Conservation (phyloP, 2,329 filamentous ascomycete genomes). For the Colletotrichum tofieldiae region DNA sequence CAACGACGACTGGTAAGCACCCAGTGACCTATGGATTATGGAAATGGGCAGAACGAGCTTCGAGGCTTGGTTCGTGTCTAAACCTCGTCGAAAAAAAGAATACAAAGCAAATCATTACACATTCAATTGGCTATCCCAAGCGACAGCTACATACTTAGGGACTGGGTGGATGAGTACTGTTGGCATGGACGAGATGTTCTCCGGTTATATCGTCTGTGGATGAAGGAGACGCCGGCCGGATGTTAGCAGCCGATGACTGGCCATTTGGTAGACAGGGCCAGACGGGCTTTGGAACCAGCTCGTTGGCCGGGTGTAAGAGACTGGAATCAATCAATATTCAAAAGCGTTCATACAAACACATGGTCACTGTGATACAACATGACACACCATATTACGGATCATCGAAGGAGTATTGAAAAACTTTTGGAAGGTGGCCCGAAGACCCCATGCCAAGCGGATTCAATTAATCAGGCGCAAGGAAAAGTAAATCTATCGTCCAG, state of each 20-base stretch:
- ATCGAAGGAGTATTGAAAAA: neutral
- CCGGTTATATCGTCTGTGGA: neutral
- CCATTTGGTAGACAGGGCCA: neutral
- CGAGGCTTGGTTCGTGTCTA: neutral
- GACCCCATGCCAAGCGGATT: constrained; percentile 14
- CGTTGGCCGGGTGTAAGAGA: constrained; percentile 1
- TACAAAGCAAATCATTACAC: constrained; percentile 7
- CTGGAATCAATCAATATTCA: constrained; percentile 21
- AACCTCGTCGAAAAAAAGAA: neutral
- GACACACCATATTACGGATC: neutral
- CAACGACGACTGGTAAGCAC: constrained; percentile 78
- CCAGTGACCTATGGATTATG: neutral
- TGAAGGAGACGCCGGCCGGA: neutral
- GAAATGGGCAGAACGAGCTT: neutral
- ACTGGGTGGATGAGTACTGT: constrained; percentile 7
- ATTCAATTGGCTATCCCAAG: constrained; percentile 18
- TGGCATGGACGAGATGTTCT: neutral
- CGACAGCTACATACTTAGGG: constrained; percentile 14
- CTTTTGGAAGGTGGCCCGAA: neutral
- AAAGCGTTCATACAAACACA: neutral
- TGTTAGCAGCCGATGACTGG: neutral
- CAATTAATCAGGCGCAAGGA: constrained; percentile 26
- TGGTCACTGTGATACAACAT: neutral
- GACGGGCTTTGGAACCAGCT: neutral
- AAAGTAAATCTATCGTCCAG: constrained; percentile 34